phyloP scores from a whole-genome alignment of 1,139 yeast species.

The Trichomonascaceae sp. region DNA sequence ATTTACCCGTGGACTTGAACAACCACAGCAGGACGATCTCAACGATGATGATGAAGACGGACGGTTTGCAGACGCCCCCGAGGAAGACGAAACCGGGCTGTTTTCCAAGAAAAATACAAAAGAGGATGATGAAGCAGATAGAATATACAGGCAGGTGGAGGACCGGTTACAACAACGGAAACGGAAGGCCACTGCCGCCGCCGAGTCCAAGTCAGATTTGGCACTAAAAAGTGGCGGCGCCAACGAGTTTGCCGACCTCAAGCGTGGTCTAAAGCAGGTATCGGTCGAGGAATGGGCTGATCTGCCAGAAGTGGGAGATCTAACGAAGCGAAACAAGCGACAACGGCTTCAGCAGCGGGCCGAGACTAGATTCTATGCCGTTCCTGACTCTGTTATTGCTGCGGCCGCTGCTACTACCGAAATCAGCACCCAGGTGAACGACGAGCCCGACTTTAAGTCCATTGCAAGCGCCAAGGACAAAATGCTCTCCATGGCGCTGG shows the following conservation, averaged over 20 bases:
- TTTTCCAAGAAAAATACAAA: constrained; percentile 14
- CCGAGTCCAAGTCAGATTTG: constrained; percentile 6
- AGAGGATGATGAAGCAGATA: constrained; percentile 68
- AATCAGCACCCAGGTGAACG: constrained; percentile 25
- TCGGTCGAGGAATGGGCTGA: constrained; percentile 66
- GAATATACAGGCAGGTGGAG: constrained; percentile 55
- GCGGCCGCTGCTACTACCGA: constrained; percentile 25
- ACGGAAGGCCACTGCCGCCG: constrained; percentile 23
- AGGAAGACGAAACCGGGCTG: constrained; percentile 29
- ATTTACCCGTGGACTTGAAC: too few relatives aligned
- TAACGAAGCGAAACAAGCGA: constrained; percentile 70
- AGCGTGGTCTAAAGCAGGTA: constrained; percentile 45
- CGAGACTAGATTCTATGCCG: constrained; percentile 64
- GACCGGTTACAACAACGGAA: constrained; percentile 33
- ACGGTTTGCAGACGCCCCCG: constrained; percentile 29
- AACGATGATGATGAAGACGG: constrained; percentile 25
- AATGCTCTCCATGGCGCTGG: constrained; percentile 37
- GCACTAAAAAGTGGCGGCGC: too few relatives aligned
- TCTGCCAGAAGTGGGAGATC: constrained; percentile 81
- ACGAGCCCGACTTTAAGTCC: constrained; percentile 33
- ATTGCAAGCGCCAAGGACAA: constrained; percentile 43
- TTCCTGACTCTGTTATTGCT: constrained; percentile 53
- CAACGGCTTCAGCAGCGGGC: constrained; percentile 36
- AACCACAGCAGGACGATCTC: constrained; percentile 27
- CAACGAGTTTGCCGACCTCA: constrained; percentile 44